These are phyloP conservation scores for Claviceps fusiformis DNA, from an alignment of 2,329 filamentous ascomycete species.

Conservation along the genomic window DNA sequence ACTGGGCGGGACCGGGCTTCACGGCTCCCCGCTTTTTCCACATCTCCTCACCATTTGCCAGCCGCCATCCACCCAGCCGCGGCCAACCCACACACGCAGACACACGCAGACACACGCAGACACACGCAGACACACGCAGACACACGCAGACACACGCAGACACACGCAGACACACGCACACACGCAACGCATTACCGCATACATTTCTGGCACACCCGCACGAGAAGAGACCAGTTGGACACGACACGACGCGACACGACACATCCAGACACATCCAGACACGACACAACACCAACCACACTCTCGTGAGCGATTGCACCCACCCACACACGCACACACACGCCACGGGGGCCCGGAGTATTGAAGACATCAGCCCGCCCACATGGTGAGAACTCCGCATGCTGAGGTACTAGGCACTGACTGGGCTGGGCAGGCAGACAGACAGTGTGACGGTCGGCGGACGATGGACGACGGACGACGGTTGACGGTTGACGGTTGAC, in stretches of 20 bases:
- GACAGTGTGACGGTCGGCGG: not conserved
- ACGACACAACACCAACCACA: not conserved
- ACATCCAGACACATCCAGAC: not conserved
- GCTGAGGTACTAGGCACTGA: no score
- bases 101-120: not conserved
- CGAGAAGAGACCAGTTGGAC: not conserved
- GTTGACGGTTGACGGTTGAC: no score
- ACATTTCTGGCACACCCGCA: not conserved
- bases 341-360: not conserved
- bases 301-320: not conserved
- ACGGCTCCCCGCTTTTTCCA: not conserved
- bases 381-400: not conserved
- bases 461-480: not conserved
- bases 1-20: not conserved
- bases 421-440: no score
- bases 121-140: not conserved
- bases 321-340: not conserved
- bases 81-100: not conserved
- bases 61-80: not conserved
- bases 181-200: not conserved
- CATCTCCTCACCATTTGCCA: slow-evolving; percentile 1
- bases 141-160: not conserved
- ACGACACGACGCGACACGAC: not conserved
- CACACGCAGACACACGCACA: not conserved
- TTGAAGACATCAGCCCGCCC: not conserved